Evolutionary conservation across 139 green algal species (phyloP).

Genomic region (Edaphochlamys debaryana): DNA sequence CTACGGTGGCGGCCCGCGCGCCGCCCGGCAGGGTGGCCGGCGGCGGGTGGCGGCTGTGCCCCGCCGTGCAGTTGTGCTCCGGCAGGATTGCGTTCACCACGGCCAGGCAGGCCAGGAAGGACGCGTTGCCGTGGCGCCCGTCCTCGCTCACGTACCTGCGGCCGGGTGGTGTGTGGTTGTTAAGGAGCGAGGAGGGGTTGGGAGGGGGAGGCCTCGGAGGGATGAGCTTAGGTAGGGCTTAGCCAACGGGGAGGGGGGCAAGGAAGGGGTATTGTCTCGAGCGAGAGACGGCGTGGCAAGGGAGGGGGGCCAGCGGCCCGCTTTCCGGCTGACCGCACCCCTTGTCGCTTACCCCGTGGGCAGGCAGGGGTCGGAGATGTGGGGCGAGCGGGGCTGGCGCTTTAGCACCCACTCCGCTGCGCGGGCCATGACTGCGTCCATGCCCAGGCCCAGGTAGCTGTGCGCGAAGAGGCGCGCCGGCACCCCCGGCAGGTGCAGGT

Average conservation of each 20-base stretch:
- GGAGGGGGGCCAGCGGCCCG: too few relatives aligned
- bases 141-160: conserved; percentile 47
- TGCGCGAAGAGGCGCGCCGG: conserved; percentile 55
- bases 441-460: conserved; percentile 63
- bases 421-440: conserved; percentile 44
- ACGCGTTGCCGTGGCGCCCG: conserved; percentile 38
- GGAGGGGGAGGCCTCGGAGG: too few relatives aligned
- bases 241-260: too few relatives aligned
- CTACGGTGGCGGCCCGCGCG: too few relatives aligned
- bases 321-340: too few relatives aligned
- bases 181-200: too few relatives aligned
- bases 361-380: conserved; percentile 48
- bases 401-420: conserved; percentile 4
- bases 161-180: too few relatives aligned
- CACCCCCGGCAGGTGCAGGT: conserved; percentile 41
- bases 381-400: not conserved
- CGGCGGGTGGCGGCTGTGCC: not conserved
- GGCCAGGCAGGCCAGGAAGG: conserved; percentile 41
- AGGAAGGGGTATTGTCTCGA: too few relatives aligned
- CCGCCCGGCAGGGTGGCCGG: too few relatives aligned
- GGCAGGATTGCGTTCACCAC: conserved; percentile 39
- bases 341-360: conserved; percentile 47
- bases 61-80: conserved; percentile 23
- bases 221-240: too few relatives aligned
- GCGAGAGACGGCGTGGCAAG: too few relatives aligned